Percentiles rank a stretch among this genome's conserved stretches.
Conservation (phyloP, 1,139 yeast genomes). For the Magnusiomyces ingens region DNA sequence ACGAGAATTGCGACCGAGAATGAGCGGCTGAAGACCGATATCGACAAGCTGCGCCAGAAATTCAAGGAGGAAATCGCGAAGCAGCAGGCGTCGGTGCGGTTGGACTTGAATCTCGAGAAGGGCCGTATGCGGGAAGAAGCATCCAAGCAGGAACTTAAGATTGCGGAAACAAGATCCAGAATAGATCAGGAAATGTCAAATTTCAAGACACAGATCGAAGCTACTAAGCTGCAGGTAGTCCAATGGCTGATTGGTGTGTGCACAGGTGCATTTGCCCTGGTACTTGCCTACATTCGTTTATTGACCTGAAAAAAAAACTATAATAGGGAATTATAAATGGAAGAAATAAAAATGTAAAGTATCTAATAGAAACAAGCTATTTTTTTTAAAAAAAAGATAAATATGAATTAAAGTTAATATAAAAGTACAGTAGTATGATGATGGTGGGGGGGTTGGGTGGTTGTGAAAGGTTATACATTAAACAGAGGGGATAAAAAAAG, state of each 20-base stretch:
- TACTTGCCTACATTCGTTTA: constrained; percentile 82
- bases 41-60: constrained; percentile 77
- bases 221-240: constrained; percentile 91
- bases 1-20: constrained; percentile 79
- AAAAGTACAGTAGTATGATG: background rate
- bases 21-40: constrained; percentile 74
- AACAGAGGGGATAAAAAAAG: background rate
- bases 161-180: constrained; percentile 89
- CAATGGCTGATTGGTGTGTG: constrained; percentile 98
- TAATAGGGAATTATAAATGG: too few relatives aligned
- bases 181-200: constrained; percentile 94
- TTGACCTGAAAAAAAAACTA: constrained; percentile 48
- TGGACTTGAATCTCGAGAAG: constrained; percentile 87
- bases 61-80: constrained; percentile 89
- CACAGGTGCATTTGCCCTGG: constrained; percentile 93
- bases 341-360: too few relatives aligned
- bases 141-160: constrained; percentile 84
- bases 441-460: background rate
- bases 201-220: constrained; percentile 89
- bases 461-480: background rate
- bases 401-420: background rate
- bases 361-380: constrained; percentile 3
- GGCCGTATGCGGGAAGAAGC: constrained; percentile 93
- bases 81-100: constrained; percentile 80
- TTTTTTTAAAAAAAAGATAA: background rate